Evolutionary conservation across 257 asterid species (phyloP).

Genomic region (Petunia secreta): DNA sequence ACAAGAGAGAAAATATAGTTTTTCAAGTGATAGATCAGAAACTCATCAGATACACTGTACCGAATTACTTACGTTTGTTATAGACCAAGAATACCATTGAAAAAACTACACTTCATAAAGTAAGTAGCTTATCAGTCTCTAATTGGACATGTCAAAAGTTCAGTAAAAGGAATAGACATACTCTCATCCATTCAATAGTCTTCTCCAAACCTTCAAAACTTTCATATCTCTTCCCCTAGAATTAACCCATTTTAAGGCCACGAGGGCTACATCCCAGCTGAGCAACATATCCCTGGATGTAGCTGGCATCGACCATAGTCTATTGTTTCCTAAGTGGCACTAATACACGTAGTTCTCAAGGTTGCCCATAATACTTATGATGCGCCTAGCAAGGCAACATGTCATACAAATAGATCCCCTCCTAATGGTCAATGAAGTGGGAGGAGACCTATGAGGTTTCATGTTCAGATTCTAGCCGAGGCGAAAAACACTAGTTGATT

Average conservation of each 20-base stretch:
- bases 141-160: neutral
- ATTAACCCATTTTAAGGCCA: no score
- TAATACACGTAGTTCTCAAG: neutral
- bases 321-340: neutral
- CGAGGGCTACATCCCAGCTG: no score
- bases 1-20: neutral
- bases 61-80: neutral
- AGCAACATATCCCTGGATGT: neutral
- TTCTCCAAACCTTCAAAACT: no score
- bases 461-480: no score
- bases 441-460: no score
- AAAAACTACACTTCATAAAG: neutral
- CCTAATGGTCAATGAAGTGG: no score
- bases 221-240: no score
- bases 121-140: neutral
- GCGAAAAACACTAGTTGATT: no score
- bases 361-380: neutral
- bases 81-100: neutral
- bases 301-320: neutral
- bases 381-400: neutral
- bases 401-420: neutral
- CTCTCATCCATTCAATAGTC: no score
- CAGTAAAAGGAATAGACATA: no score
- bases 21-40: conserved; percentile 7
- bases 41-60: neutral